These are phyloP conservation scores for Russula vinacea DNA, from an alignment of 768 basidiomycete genomes.

Conservation along the genomic window DNA sequence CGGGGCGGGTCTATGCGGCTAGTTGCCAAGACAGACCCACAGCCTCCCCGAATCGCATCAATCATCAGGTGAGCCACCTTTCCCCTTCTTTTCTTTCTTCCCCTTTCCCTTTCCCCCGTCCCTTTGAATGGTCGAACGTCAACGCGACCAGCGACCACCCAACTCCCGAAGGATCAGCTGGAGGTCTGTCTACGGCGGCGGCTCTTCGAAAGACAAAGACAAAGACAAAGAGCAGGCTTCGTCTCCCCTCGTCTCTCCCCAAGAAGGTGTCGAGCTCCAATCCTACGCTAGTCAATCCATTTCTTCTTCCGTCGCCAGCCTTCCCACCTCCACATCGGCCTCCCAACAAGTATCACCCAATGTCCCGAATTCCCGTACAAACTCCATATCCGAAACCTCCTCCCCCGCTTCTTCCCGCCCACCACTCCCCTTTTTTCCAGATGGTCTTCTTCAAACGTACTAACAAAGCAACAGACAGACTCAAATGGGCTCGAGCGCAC, in stretches of 20 bases:
- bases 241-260: conserved; percentile 32
- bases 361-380: conserved; percentile 32
- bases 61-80: conserved; percentile 21
- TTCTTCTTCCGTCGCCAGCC: conserved; percentile 28
- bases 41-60: conserved; percentile 16
- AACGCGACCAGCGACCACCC: conserved; percentile 28
- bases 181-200: conserved; percentile 33
- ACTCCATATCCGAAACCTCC: conserved; percentile 31
- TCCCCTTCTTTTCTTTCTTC: background rate
- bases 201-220: conserved; percentile 33
- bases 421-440: conserved; percentile 35
- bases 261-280: conserved; percentile 36
- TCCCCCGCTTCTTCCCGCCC: conserved; percentile 32
- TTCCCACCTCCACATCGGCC: conserved; percentile 29
- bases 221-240: conserved; percentile 26
- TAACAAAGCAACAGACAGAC: conserved; percentile 45
- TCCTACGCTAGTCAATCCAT: conserved; percentile 33
- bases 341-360: conserved; percentile 20
- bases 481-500: conserved; percentile 52
- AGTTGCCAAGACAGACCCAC: conserved; percentile 15
- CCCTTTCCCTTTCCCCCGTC: conserved; percentile 2
- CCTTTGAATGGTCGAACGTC: conserved; percentile 32
- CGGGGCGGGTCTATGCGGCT: conserved; percentile 5
- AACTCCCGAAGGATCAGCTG: conserved; percentile 34
- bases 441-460: conserved; percentile 34